phyloP scores from a whole-genome alignment of 305 asterid species.

The Fraxinus greggii region DNA sequence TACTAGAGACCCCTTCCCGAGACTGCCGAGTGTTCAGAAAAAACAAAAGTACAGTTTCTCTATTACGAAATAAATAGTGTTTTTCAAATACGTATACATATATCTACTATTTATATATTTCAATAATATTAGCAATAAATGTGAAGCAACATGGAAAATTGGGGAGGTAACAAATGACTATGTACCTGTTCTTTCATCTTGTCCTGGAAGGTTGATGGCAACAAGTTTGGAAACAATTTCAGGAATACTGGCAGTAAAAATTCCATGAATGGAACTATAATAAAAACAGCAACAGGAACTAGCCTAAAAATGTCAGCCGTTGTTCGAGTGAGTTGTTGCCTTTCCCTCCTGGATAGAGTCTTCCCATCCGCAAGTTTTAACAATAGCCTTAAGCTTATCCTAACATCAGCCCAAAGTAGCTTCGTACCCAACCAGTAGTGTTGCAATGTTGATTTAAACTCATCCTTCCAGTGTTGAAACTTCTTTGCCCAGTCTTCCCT shows the following conservation, averaged over 20 bases:
- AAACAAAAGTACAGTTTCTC: too few relatives aligned
- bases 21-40: too few relatives aligned
- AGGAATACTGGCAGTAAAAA: constrained; percentile 91
- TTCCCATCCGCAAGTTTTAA: constrained; percentile 80
- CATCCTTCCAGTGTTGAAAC: constrained; percentile 81
- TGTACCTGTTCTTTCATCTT: constrained; percentile 95
- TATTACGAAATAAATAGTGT: too few relatives aligned
- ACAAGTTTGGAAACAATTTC: constrained; percentile 90
- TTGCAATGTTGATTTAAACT: constrained; percentile 76
- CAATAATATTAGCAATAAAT: too few relatives aligned
- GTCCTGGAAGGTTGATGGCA: constrained; percentile 97
- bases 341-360: constrained; percentile 88
- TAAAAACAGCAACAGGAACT: constrained; percentile 91
- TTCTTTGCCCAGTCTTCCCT: constrained; percentile 95
- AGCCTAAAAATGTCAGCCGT: constrained; percentile 95
- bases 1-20: too few relatives aligned
- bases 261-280: constrained; percentile 97
- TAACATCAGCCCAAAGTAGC: constrained; percentile 83
- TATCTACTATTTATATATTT: too few relatives aligned
- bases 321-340: constrained; percentile 93
- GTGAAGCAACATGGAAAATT: too few relatives aligned
- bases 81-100: too few relatives aligned
- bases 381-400: constrained; percentile 77
- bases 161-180: too few relatives aligned
- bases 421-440: constrained; percentile 94